Percentiles rank a stretch among this genome's conserved stretches.
phyloP scores from a whole-genome alignment of 495 filamentous ascomycete species.

The Chlorociboria aeruginascens region DNA sequence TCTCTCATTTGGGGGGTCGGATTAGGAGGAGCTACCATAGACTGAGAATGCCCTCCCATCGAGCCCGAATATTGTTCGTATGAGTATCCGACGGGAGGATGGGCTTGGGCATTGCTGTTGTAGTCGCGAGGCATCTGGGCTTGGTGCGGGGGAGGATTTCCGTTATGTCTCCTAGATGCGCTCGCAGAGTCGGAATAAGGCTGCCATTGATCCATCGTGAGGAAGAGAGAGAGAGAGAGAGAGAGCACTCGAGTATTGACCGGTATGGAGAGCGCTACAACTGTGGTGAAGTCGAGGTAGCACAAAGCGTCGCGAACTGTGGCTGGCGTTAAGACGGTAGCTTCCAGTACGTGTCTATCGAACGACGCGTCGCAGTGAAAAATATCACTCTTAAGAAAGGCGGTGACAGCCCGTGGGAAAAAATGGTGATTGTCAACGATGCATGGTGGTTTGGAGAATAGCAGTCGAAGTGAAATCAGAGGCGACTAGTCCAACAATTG shows the following conservation, averaged over 20 bases:
- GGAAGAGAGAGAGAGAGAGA: neutral
- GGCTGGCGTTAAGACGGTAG: neutral
- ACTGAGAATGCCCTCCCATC: constrained; percentile 38
- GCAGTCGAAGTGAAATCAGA: constrained; percentile 4
- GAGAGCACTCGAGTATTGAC: neutral
- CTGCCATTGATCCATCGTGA: constrained; percentile 45
- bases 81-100: constrained; percentile 51
- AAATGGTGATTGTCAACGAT: constrained; percentile 12
- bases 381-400: constrained; percentile 15
- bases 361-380: constrained; percentile 12
- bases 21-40: constrained; percentile 50
- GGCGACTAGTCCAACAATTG: neutral
- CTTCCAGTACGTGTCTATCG: constrained; percentile 7
- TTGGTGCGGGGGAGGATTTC: constrained; percentile 25
- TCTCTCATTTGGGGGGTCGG: constrained; percentile 56
- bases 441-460: constrained; percentile 5
- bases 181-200: constrained; percentile 32
- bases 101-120: constrained; percentile 39
- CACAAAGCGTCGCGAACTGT: neutral
- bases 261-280: neutral
- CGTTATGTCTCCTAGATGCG: constrained; percentile 38
- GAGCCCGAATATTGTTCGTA: constrained; percentile 61
- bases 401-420: constrained; percentile 11
- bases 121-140: constrained; percentile 27
- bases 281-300: constrained; percentile 3